Conservation (phyloP, 179 eudicot genomes). For the Amaranthus tricolor region DNA sequence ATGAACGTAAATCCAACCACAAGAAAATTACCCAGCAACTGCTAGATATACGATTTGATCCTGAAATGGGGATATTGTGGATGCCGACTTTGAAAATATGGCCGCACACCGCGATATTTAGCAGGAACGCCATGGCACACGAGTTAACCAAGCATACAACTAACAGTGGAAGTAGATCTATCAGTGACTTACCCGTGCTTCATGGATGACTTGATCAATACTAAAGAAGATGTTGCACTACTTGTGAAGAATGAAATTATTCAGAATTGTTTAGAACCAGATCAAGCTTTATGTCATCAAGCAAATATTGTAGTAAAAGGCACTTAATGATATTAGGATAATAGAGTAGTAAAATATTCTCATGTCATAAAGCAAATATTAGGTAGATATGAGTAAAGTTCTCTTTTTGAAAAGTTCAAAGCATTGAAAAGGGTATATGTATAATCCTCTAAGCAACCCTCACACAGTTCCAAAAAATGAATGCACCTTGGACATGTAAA, state of each 20-base stretch:
- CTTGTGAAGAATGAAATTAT: constrained; percentile 7
- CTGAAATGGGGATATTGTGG: not conserved
- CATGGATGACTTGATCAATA: constrained; percentile 21
- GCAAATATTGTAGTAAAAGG: too few species aligned
- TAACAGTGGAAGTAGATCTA: not conserved
- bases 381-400: too few species aligned
- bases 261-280: constrained; percentile 23
- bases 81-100: constrained; percentile 9
- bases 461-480: too few species aligned
- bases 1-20: not conserved
- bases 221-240: constrained; percentile 12
- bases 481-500: too few species aligned
- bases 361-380: too few species aligned
- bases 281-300: not conserved
- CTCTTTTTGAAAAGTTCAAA: too few species aligned
- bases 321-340: too few species aligned
- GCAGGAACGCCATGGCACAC: constrained; percentile 22
- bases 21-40: not conserved
- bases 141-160: constrained; percentile 15
- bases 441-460: too few species aligned
- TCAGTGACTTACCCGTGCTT: constrained; percentile 22
- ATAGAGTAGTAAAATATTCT: too few species aligned
- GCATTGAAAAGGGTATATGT: too few species aligned
- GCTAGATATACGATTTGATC: constrained; percentile 6
- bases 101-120: constrained; percentile 25